Base-by-base conservation (phyloP, 192 early-diverging fungal species). In the Podila minutissima region DNA sequence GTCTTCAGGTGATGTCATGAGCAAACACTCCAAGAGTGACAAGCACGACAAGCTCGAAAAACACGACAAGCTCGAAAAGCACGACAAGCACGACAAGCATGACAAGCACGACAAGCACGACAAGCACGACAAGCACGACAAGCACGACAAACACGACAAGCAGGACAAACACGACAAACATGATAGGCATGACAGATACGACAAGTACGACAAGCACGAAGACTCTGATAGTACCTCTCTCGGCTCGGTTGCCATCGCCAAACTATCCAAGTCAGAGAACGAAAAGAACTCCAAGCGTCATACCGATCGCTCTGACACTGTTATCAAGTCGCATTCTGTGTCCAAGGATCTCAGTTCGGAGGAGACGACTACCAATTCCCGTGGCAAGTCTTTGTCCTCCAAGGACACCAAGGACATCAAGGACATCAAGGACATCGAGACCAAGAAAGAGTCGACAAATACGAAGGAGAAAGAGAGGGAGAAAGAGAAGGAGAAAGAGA, bases 211-310 rank as follows among this genome's bases (percentile, higher is more conserved):
- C n/a, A 55, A 26, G 24, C 53, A 55, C 19, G 53, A 55, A 1
- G 53, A 55, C 53, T 55, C 53, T 55, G 53, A 55, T 9, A 55
- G 53, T 22, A 55, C 53, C 1, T 55, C 53, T 1, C 53, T 55
- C n/a, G 53, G 53, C 24, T 55, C 53, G 0, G 53, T 55, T 22
- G 24, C 24, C n/a, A 3, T 55, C 24, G 53, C 53, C 8, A 55
- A 26, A n/a, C 24, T 22, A 1, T 24, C n/a, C 53, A 55, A 55
- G 10, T 8, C 53, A 5, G 53, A 55, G 53, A 55, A 7, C 6
- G 53, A 55, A 55, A 55, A 55, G 53, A 8, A n/a, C n/a, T 55
- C 22, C 53, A 55, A 55, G 53, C 53, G 53, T 55, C 53, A 55
- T 26, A 22, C 41, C 8, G 53, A 55, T 10, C 53, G n/a, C 8